Evolutionary conservation across 1,284 basidiomycete genomes (phyloP).

Genomic region (Ustanciosporium gigantosporum): DNA sequence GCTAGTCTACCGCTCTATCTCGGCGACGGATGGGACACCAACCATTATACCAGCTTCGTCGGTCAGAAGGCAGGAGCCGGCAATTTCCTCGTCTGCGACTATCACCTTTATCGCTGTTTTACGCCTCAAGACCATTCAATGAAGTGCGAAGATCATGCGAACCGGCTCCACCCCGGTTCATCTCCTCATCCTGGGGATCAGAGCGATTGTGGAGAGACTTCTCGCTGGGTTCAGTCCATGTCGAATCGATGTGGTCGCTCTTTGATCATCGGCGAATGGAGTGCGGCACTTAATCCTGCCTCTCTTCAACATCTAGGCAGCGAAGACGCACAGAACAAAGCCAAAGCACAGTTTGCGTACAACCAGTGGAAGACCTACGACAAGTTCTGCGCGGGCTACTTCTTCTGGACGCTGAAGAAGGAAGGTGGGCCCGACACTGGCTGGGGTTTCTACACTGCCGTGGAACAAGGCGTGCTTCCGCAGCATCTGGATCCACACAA

Average conservation of each 20-base stretch:
- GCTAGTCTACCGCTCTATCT: slow-evolving; percentile 65
- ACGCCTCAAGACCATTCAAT: slow-evolving; percentile 69
- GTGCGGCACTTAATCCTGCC: slow-evolving; percentile 73
- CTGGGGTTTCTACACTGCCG: slow-evolving; percentile 76
- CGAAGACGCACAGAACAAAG: slow-evolving; percentile 63
- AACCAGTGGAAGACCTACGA: slow-evolving; percentile 76
- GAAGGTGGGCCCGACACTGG: slow-evolving; percentile 72
- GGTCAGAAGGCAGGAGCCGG: slow-evolving; percentile 32
- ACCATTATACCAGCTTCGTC: slow-evolving; percentile 70
- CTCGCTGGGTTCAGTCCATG: slow-evolving; percentile 34
- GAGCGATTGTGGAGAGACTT: slow-evolving; percentile 31
- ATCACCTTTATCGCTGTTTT: slow-evolving; percentile 85
- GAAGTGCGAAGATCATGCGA: slow-evolving; percentile 67
- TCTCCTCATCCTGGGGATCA: slow-evolving; percentile 18
- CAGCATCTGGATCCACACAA: slow-evolving; percentile 35
- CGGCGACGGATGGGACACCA: slow-evolving; percentile 77
- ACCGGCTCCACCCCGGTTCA: slow-evolving; percentile 28
- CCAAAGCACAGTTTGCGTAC: slow-evolving; percentile 65
- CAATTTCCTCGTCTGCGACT: slow-evolving; percentile 72
- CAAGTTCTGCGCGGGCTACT: slow-evolving; percentile 73
- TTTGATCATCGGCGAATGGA: slow-evolving; percentile 77
- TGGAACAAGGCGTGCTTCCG: slow-evolving; percentile 70
- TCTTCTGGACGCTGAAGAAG: slow-evolving; percentile 88
- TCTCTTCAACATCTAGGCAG: slow-evolving; percentile 64
- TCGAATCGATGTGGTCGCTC: slow-evolving; percentile 65